phyloP scores from a whole-genome alignment of 2,329 filamentous ascomycete species.

The Sphaceloma murrayae region DNA sequence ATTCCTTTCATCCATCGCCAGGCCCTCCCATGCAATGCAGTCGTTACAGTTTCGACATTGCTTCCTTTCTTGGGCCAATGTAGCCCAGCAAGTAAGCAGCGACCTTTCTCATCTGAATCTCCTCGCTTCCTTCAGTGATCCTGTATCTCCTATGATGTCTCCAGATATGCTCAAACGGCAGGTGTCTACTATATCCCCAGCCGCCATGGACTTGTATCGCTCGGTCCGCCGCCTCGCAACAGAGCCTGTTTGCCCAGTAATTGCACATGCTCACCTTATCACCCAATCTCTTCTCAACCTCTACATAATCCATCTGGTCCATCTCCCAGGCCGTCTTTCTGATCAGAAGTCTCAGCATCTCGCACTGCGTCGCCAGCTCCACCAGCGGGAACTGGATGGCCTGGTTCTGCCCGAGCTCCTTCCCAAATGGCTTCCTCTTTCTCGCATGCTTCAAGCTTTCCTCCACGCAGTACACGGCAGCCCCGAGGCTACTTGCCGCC shows the following conservation, averaged over 20 bases:
- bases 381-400: constrained; percentile 56
- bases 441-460: constrained; percentile 49
- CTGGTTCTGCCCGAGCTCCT: constrained; percentile 49
- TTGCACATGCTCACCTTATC: constrained; percentile 58
- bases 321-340: constrained; percentile 53
- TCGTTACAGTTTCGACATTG: constrained; percentile 15
- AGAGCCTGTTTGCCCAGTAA: constrained; percentile 54
- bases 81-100: constrained; percentile 51
- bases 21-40: no score
- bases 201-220: constrained; percentile 55
- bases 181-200: constrained; percentile 49
- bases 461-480: constrained; percentile 51
- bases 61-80: constrained; percentile 35
- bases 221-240: constrained; percentile 50
- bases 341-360: constrained; percentile 53
- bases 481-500: constrained; percentile 50
- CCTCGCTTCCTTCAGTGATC: constrained; percentile 56
- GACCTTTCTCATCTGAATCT: constrained; percentile 58
- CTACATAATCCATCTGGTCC: constrained; percentile 46
- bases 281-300: constrained; percentile 50
- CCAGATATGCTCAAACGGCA: constrained; percentile 57
- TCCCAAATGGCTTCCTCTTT: constrained; percentile 46
- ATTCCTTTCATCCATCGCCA: neutral
- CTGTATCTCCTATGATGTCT: constrained; percentile 53
- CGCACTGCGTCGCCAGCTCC: constrained; percentile 51